Base-by-base conservation (phyloP, 352 stramenopile species). In the Thalassiosira livingstoniorum region DNA sequence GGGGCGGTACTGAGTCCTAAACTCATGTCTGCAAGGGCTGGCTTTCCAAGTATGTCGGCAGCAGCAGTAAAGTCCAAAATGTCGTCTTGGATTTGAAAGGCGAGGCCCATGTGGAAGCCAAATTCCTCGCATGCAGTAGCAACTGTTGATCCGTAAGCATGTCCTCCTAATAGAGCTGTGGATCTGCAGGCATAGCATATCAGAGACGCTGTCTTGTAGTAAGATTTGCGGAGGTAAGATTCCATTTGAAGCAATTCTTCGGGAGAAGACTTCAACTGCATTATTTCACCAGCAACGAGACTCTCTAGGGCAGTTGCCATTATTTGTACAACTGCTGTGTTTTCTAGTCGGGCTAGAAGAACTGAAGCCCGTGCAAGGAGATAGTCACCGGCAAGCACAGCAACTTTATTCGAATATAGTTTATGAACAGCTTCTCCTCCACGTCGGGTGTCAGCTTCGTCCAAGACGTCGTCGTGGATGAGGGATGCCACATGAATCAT, bases 151-250 rank as follows among this genome's bases (percentile, higher is more conserved):
- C 90, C 88, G 57, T 95, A 96, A 0, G 82, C 92, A 88, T 99
- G 96, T 58, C 98, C 97, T 32, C 94, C 96, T 7, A 99, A 93
- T n/a, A 98, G 91, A 15, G 98, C 94, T 35, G 95, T 95, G 3
- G 96, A 97, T 76, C 95, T 92, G 87, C 97, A 99, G n/a, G 96
- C 97, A 84, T 99, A 98, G 75, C 96, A 97, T 87, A 99, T 99
- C 78, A 99, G 96, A 64, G 96, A 98, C 32, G 97, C 97, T n/a
- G 98, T 99, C 93, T 99, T 99, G 96, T 99, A 99, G 92, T 99
- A 99, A 77, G 97, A 98, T 88, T 99, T 99, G 62, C 96, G 92
- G 43, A 99, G 87, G 81, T 99, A 99, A 72, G 96, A 97, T 89
- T 98, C 96, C 89, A 97, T 96, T 86, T 96, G 86, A 25, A 96